A percentile compares a stretch with the other conserved stretches of the same genome.
phyloP scores from a whole-genome alignment of 495 filamentous ascomycete species.

The Usnea hakonensis region DNA sequence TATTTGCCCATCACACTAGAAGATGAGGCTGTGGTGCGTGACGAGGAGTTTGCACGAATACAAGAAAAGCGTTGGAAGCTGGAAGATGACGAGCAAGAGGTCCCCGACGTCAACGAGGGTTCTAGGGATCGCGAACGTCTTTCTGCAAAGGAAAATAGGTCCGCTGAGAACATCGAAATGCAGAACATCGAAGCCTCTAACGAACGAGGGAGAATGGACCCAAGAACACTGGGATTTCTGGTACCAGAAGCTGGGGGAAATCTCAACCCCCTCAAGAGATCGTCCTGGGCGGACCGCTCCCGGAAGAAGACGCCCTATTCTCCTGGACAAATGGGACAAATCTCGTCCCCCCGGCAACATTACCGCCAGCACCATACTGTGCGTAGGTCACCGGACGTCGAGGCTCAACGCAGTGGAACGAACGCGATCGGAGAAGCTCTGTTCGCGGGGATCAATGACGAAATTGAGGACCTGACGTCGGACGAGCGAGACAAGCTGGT shows the following conservation, averaged over 20 bases:
- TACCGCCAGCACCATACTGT: conserved; percentile 11
- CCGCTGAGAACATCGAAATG: conserved; percentile 54
- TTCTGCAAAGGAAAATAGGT: conserved; percentile 32
- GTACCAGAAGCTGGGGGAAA: conserved; percentile 17
- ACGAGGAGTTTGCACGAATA: conserved; percentile 76
- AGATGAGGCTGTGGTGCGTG: conserved; percentile 82
- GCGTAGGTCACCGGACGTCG: conserved; percentile 38
- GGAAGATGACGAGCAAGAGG: conserved; percentile 44
- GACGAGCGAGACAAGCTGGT: conserved; percentile 84
- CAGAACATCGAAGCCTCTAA: conserved; percentile 39
- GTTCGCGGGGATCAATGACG: conserved; percentile 79
- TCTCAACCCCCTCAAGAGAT: conserved; percentile 16
- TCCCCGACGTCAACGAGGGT: conserved; percentile 37
- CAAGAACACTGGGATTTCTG: conserved; percentile 17
- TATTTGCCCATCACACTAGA: conserved; percentile 94
- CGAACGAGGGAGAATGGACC: conserved; percentile 19
- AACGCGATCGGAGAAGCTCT: conserved; percentile 63
- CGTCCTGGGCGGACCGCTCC: conserved; percentile 29
- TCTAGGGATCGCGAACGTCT: conserved; percentile 36
- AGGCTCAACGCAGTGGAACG: conserved; percentile 53
- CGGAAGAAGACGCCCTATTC: conserved; percentile 14
- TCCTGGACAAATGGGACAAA: neutral
- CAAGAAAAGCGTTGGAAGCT: conserved; percentile 54
- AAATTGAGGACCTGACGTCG: conserved; percentile 88
- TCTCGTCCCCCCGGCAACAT: conserved; percentile 22